Conservation (phyloP, 169 alveolate species). For the Cryptosporidium felis region DNA sequence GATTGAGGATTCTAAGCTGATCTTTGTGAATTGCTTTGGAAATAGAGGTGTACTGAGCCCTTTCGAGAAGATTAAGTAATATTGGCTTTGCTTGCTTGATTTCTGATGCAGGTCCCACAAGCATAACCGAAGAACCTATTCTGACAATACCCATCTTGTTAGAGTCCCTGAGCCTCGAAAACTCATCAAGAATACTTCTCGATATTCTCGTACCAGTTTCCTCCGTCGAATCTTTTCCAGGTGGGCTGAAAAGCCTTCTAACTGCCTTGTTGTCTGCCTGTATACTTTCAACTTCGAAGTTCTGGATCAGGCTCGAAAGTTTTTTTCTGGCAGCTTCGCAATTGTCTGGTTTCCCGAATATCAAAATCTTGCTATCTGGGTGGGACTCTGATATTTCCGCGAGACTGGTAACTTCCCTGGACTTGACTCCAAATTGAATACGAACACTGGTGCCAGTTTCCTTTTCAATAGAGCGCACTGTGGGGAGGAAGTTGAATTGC, state of each 20-base stretch:
- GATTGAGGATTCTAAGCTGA: slow-evolving; percentile 55
- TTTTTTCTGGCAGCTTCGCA: slow-evolving; percentile 47
- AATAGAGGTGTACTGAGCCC: slow-evolving; percentile 33
- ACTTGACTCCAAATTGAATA: slow-evolving; percentile 50
- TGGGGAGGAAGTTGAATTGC: slow-evolving; percentile 66
- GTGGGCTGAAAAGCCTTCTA: slow-evolving; percentile 59
- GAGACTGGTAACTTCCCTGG: slow-evolving; percentile 19
- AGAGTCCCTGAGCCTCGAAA: slow-evolving; percentile 50
- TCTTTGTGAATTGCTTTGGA: slow-evolving; percentile 50
- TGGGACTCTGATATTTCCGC: slow-evolving; percentile 33
- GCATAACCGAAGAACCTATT: slow-evolving; percentile 64
- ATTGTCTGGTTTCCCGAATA: slow-evolving; percentile 60
- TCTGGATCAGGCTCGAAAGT: slow-evolving; percentile 10
- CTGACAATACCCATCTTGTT: slow-evolving; percentile 64
- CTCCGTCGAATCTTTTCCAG: slow-evolving; percentile 53
- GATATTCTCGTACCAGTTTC: slow-evolving; percentile 27
- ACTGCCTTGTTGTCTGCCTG: slow-evolving; percentile 55
- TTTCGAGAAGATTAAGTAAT: slow-evolving; percentile 21
- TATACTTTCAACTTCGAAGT: slow-evolving; percentile 42
- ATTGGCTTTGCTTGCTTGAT: slow-evolving; percentile 32
- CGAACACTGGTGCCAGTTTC: slow-evolving; percentile 64
- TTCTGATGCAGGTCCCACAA: slow-evolving; percentile 56
- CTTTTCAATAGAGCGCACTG: slow-evolving; percentile 50
- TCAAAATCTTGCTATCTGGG: slow-evolving; percentile 57
- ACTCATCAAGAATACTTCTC: slow-evolving; percentile 45